phyloP scores from a whole-genome alignment of 768 basidiomycete species.

The Phylloporus rhodoxanthus region DNA sequence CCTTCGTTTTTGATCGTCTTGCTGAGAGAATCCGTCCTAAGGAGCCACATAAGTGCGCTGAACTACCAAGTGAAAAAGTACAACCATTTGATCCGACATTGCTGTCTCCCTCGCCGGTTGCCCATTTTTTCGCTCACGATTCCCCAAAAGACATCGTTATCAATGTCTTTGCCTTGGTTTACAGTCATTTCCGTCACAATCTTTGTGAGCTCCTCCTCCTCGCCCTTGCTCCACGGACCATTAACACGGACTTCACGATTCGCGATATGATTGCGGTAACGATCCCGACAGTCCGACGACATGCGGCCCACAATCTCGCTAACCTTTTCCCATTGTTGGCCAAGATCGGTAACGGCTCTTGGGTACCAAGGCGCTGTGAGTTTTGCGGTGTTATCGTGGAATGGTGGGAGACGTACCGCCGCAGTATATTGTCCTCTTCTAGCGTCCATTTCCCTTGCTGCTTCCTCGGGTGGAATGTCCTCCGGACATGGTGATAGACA shows the following conservation, averaged over 20 bases:
- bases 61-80: constrained; percentile 4
- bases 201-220: constrained; percentile 65
- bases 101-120: constrained; percentile 67
- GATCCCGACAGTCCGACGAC: constrained; percentile 77
- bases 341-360: constrained; percentile 65
- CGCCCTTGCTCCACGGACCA: constrained; percentile 75
- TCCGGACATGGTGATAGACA: constrained; percentile 76
- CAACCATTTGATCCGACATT: constrained; percentile 88
- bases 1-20: constrained; percentile 71
- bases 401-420: constrained; percentile 42
- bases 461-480: constrained; percentile 62
- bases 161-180: constrained; percentile 63
- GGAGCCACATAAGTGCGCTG: background rate
- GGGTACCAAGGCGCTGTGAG: constrained; percentile 3
- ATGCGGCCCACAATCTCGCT: constrained; percentile 64
- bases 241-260: constrained; percentile 56
- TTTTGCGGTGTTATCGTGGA: background rate
- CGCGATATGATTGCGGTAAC: constrained; percentile 78
- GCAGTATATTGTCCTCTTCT: constrained; percentile 58
- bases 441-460: constrained; percentile 65
- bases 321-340: constrained; percentile 80
- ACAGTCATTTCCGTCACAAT: constrained; percentile 76
- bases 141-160: constrained; percentile 81
- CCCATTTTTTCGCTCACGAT: constrained; percentile 74
- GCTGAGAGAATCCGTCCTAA: constrained; percentile 71